Percentiles rank a stretch among this genome's conserved stretches.
Conservation (phyloP, 2,329 filamentous ascomycete genomes). For the Exophiala phaeomuriformis region DNA sequence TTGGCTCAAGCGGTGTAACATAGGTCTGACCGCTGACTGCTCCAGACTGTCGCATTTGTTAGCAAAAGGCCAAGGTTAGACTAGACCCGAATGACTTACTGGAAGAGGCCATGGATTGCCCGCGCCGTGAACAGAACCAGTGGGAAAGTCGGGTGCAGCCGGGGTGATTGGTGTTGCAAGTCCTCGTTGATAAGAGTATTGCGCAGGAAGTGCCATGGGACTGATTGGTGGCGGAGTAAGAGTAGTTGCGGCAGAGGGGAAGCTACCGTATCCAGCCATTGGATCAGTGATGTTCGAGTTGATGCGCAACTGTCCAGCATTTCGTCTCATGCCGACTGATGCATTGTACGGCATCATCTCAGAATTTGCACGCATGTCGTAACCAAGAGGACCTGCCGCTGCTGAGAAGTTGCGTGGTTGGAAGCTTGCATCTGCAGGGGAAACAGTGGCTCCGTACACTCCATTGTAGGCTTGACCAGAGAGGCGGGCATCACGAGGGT, state of each 20-base stretch:
- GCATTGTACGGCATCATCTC: conserved; percentile 17
- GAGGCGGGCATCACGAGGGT: conserved; percentile 18
- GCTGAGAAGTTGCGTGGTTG: conserved; percentile 5
- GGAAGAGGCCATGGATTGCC: conserved; percentile 28
- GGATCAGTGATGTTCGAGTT: conserved; percentile 18
- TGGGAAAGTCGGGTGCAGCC: conserved; percentile 15
- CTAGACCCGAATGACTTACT: conserved; percentile 11
- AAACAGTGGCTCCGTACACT: conserved; percentile 21
- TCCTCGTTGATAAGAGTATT: conserved; percentile 26
- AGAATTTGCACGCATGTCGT: conserved; percentile 15
- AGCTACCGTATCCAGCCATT: conserved; percentile 14
- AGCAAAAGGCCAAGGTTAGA: neutral
- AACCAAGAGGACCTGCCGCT: conserved; percentile 9
- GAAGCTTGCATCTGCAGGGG: conserved; percentile 15
- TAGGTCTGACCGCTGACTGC: conserved; percentile 63
- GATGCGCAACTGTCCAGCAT: conserved; percentile 17
- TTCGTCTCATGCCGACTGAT: conserved; percentile 19
- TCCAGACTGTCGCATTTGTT: conserved; percentile 36
- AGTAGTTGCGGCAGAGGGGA: conserved; percentile 10
- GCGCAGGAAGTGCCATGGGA: conserved; percentile 14
- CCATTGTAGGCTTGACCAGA: conserved; percentile 20
- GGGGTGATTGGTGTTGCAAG: conserved; percentile 17
- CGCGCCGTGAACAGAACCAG: conserved; percentile 11
- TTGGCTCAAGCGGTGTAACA: conserved; percentile 75
- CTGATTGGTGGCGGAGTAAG: conserved; percentile 23